Base-by-base conservation (phyloP, 805 yeast species). In the Lachancea meyersii region DNA sequence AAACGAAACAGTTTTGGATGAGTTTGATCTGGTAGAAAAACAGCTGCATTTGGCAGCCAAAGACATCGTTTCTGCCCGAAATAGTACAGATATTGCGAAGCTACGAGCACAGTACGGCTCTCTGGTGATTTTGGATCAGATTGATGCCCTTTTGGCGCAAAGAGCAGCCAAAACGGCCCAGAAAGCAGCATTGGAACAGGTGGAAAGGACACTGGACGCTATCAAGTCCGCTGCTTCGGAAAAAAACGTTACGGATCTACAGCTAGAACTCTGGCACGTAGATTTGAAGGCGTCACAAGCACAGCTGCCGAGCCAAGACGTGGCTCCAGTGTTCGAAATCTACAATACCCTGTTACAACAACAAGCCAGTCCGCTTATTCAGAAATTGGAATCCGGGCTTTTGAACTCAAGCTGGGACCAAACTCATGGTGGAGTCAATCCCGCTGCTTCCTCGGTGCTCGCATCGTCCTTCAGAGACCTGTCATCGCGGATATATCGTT, bases 401-500 rank as follows among this genome's bases (percentile, higher is more conserved):
- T 32, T 60, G 16, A 50, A 57, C 18, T 47, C 54, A 11, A 53
- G 51, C 43, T 63, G 68, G 68, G 68, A 63, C 48, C 51, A 56
- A 7, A 31, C 46, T 6, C 42, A 47, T 9, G 52, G n/a, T 8
- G 37, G 10, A 14, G 9, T 5, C 6, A 30, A 10, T 30, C 18
- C 19, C 9, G 9, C 16, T 30, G 20, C 10, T 32, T 32, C 35
- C 4, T n/a, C 17, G 35, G n/a, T 22, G 8, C 28, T 49, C 9
- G 41, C 53, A 3, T 36, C 42, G 9, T 23, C 43, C 2, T 35
- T 63, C 20, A 49, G 52, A 14, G 35, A 46, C 5, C 46, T 38
- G 9, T 58, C 61, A 1, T 46, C 55, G 2, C 35, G 37, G 1
- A 45, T 60, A 3, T 61, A 46, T 42, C 43, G 47, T 33, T 40